phyloP scores from a whole-genome alignment of 208 protist genomes.

The Acanthamoeba triangularis region DNA sequence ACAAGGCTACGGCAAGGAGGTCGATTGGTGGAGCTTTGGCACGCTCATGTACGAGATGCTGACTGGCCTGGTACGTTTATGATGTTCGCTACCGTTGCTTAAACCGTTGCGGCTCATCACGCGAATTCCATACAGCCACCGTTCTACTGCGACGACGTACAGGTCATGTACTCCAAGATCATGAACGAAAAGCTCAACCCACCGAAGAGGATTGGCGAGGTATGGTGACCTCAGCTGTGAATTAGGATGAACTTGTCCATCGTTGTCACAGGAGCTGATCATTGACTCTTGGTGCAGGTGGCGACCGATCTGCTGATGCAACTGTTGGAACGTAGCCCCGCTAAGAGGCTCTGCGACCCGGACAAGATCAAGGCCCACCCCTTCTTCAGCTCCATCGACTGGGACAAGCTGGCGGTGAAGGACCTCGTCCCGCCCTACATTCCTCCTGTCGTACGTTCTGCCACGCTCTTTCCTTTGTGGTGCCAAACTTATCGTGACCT shows the following conservation, averaged over 20 bases:
- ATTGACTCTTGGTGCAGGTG: too few species aligned
- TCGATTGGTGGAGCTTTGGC: slow-evolving; percentile 94
- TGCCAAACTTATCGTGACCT: background rate
- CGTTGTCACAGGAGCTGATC: too few species aligned
- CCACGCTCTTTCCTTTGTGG: background rate
- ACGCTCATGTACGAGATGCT: slow-evolving; percentile 93
- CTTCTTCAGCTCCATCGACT: slow-evolving; percentile 87
- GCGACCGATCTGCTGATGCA: slow-evolving; percentile 37
- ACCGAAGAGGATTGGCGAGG: slow-evolving; percentile 79
- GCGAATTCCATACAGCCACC: slow-evolving; percentile 79
- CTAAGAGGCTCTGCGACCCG: background rate
- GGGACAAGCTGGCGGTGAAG: slow-evolving; percentile 82
- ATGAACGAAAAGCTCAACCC: slow-evolving; percentile 80
- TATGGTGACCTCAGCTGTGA: too few species aligned
- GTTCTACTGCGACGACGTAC: slow-evolving; percentile 86
- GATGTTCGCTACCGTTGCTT: background rate
- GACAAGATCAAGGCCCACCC: slow-evolving; percentile 73
- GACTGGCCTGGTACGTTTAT: background rate
- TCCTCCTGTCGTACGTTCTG: background rate
- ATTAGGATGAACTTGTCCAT: too few species aligned
- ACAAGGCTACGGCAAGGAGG: slow-evolving; percentile 80
- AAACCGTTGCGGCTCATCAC: too few species aligned
- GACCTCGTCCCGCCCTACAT: background rate
- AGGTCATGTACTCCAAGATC: slow-evolving; percentile 89
- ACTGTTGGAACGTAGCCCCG: background rate